Base-by-base conservation (phyloP, 257 asterid species). In the Penstemon eatonii region DNA sequence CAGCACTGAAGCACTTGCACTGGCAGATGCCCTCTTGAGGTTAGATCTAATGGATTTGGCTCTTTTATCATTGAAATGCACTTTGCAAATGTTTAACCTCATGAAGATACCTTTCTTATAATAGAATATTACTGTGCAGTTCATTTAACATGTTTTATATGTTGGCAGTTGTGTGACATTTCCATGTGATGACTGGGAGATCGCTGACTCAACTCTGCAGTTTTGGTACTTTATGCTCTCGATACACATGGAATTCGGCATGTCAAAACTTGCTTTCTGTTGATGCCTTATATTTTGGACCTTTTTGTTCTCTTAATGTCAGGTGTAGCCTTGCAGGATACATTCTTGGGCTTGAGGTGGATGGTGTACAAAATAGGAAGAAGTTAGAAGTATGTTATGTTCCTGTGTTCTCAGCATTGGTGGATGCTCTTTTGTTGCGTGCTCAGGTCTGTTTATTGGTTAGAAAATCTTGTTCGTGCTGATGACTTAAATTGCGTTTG, bases 151-250 rank as follows among this genome's bases (percentile, higher is more conserved):
- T 64, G 52, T 53, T 47, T 12, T 79, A 60, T 72, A 53, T 79
- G 57, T 60, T 74, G 84, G 80, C 91, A 91, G 96, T 63, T 89
- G 96, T 67, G 86, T 79, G 62, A 77, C 87, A 73, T 91, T 85
- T 85, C 89, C 90, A 76, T 78, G 93, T 76, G 96, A 83, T 64
- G 96, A 85, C 67, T 91, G 97, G 96, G 96, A 89, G 69, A 87
- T 91, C 56, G 97, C 86, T 3, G 95, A 89, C 78, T 89, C 92
- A 65, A 91, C 97, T 61, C 78, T 91, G 80, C 97, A 81, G 71
- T 91, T 89, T 76, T 91, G 97, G 97, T 91, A 84, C 68, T 51
- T 55, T 54, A 56, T 46, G 47, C 63, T 19, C 56, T 47, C 66
- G 57, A 70, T 72, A 42, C 63, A 45, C 50, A 33, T 36, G 18